Evolutionary conservation across 2,329 filamentous ascomycete genomes (phyloP).

Genomic region (Epichloe sylvatica): DNA sequence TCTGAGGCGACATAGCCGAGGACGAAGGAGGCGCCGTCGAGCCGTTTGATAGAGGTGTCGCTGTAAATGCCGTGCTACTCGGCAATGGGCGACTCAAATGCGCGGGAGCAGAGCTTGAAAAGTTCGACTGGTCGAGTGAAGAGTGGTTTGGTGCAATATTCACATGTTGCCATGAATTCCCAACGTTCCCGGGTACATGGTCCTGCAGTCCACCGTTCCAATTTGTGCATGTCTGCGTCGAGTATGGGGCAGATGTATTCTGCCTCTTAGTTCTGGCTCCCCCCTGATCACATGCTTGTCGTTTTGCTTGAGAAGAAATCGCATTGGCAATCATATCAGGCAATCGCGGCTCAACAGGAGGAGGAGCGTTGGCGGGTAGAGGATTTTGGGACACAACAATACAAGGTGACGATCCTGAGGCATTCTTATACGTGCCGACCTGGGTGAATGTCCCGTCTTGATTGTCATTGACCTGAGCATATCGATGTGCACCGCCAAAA

Average conservation of each 20-base stretch:
- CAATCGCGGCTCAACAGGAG: conserved; percentile 3
- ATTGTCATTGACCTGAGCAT: conserved; percentile 25
- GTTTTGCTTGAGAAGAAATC: neutral
- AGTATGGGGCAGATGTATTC: neutral
- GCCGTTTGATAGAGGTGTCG: neutral
- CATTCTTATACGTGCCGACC: conserved; percentile 14
- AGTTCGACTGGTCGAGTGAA: neutral
- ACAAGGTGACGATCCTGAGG: conserved; percentile 11
- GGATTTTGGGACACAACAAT: conserved; percentile 17
- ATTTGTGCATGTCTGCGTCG: neutral
- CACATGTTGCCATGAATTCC: neutral
- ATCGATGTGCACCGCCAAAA: conserved; percentile 13
- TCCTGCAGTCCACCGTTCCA: neutral
- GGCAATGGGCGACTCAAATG: neutral
- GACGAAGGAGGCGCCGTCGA: neutral
- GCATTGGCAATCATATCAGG: neutral
- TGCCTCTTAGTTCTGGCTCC: neutral
- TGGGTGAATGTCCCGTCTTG: conserved; percentile 25
- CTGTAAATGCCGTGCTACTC: neutral
- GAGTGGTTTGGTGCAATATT: neutral
- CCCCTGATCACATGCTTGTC: neutral
- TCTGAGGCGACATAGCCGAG: neutral
- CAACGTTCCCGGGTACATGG: neutral
- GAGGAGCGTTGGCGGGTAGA: conserved; percentile 9
- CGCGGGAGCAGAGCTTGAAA: neutral